These are phyloP conservation scores for Coemansia sp. DNA, from an alignment of 192 early-diverging fungal species.

Conservation along the genomic window DNA sequence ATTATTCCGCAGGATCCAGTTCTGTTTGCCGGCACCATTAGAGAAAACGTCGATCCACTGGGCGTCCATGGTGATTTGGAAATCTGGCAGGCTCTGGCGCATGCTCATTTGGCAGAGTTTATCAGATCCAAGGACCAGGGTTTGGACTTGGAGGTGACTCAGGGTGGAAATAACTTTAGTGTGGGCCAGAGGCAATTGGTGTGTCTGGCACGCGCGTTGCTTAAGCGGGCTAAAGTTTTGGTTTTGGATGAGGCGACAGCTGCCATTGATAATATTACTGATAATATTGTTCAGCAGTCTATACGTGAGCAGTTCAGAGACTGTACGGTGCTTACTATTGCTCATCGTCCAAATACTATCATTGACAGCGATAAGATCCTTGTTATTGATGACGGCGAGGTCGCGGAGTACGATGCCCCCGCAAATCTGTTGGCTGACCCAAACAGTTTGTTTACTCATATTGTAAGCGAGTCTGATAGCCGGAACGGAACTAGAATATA, in stretches of 20 bases:
- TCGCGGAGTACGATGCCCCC: slow-evolving; percentile 63
- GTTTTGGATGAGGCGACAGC: slow-evolving; percentile 73
- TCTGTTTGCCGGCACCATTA: background rate
- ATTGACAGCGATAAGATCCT: slow-evolving; percentile 44
- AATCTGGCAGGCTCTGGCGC: background rate
- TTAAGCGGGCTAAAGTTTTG: slow-evolving; percentile 64
- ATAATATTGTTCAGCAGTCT: slow-evolving; percentile 56
- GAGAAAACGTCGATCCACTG: background rate
- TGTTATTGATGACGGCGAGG: slow-evolving; percentile 59
- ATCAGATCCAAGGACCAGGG: slow-evolving; percentile 6
- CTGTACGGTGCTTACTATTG: slow-evolving; percentile 69
- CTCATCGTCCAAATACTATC: slow-evolving; percentile 54
- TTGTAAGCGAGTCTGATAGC: background rate
- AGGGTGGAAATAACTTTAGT: slow-evolving; percentile 33
- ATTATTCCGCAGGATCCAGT: slow-evolving; percentile 1
- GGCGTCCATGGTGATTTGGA: background rate
- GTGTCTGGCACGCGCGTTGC: slow-evolving; percentile 73
- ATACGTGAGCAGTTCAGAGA: slow-evolving; percentile 55
- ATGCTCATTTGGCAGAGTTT: background rate
- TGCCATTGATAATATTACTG: slow-evolving; percentile 40
- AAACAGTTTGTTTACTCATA: background rate
- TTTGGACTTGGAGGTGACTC: slow-evolving; percentile 11
- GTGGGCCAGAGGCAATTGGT: slow-evolving; percentile 72
- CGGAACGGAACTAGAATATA: no score
- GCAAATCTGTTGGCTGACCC: slow-evolving; percentile 34